Base-by-base conservation (phyloP, 768 basidiomycete species). In the Gyrodon lividus region DNA sequence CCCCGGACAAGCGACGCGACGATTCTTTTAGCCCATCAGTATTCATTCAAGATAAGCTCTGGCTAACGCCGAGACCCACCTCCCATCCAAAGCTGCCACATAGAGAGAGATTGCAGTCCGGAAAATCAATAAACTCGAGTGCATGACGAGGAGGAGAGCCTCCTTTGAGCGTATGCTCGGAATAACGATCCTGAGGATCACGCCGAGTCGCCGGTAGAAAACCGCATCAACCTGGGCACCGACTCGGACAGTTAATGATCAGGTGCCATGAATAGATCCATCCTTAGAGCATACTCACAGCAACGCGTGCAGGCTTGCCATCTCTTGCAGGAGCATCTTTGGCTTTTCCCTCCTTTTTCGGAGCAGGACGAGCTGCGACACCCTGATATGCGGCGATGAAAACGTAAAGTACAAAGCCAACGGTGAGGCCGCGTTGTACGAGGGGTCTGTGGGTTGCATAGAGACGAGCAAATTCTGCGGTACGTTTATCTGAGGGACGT, bases 1-100 rank as follows among this genome's bases (percentile, higher is more conserved):
- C 89, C 92, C 50, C 93, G 86, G 28, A 99, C 96, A 9, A 99
- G 81, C 42, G 91, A 92, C 4, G 95, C 92, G 5, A 98, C 96
- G 58, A 98, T 98, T 65, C 92, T 95, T 56, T 26, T 19, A 34
- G 39, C 35, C n/a, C 17, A 16, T 37, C 14, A 43, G 9, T 14
- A 20, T 39, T 59, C 38, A 57, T 28, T 24, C 30, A 41, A 26
- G 7, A 41, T 24, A 34, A 7, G 37, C 14, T 44, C 26, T 35
- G 48, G 37, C 26, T 26, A 28, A 34, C 7, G 8, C 34, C 17
- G 44, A 48, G 14, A 75, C 84, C 58, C 60, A 91, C 89, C 82
- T 87, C 69, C 96, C 96, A 64, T 98, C 96, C 43, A 98, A 77
- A 19, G 89, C 83, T 6, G 96, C 96, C 43, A 99, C 93, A 63